Evolutionary conservation across 345 rosid species (phyloP).

Genomic region (Hibiscus tridactylites): DNA sequence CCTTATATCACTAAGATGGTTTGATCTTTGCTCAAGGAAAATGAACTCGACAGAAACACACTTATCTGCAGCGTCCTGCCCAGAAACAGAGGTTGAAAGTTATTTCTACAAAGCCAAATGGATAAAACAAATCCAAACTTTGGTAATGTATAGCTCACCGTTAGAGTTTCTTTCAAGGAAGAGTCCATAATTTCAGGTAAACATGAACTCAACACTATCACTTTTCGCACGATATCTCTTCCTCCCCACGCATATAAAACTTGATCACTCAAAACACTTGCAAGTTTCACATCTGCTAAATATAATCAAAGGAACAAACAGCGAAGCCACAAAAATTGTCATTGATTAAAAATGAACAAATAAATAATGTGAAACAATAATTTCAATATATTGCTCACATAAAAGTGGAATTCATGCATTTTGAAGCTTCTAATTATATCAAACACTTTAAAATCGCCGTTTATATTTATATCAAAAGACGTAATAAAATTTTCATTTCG

Average conservation of each 20-base stretch:
- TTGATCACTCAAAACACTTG: constrained; percentile 54
- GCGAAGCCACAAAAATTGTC: not conserved
- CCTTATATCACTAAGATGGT: constrained; percentile 40
- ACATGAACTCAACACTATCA: constrained; percentile 55
- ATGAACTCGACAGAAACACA: constrained; percentile 71
- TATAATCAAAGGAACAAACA: not conserved
- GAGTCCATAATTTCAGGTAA: constrained; percentile 42
- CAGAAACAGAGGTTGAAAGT: not conserved
- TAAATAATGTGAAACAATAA: not conserved
- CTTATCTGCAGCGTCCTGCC: constrained; percentile 77
- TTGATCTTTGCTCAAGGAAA: constrained; percentile 45
- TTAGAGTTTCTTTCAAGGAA: constrained; percentile 34
- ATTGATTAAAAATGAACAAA: not conserved
- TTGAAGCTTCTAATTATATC: not conserved
- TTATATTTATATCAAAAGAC: not conserved
- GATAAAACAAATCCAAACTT: not conserved
- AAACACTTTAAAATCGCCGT: not conserved
- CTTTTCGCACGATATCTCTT: constrained; percentile 58
- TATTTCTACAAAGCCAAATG: not conserved
- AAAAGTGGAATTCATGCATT: not conserved
- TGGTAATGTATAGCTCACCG: constrained; percentile 35
- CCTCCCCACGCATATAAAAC: constrained; percentile 66
- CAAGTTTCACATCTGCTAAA: constrained; percentile 44
- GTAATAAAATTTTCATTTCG: not conserved
- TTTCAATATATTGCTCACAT: not conserved